Conservation (phyloP, 331 rosid species). For the Ulmus americana region DNA sequence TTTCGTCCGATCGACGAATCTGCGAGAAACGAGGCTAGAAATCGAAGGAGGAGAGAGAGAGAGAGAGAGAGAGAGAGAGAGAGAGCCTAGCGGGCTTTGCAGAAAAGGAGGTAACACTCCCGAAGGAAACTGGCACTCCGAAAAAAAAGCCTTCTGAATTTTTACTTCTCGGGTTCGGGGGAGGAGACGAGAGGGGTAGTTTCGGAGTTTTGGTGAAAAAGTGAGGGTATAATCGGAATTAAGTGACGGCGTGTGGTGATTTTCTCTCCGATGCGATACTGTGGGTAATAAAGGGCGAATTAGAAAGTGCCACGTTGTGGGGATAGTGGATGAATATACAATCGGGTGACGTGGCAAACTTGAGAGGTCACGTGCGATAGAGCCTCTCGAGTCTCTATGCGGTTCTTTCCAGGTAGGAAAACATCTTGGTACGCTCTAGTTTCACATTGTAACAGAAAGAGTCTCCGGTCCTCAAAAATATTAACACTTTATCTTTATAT, state of each 20-base stretch:
- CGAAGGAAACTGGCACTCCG: constrained; percentile 23
- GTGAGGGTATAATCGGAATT: constrained; percentile 8
- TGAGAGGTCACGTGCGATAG: constrained; percentile 20
- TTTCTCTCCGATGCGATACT: constrained; percentile 14
- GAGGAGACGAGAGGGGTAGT: constrained; percentile 11
- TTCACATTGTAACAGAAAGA: no score
- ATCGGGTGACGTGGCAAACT: constrained; percentile 17
- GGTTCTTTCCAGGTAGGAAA: no score
- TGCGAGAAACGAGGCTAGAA: constrained; percentile 16
- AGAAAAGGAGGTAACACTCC: constrained; percentile 21
- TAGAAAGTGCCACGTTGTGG: constrained; percentile 8
- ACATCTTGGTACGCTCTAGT: no score
- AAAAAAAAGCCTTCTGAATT: constrained; percentile 12
- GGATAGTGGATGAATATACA: neutral
- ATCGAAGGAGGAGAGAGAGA: constrained; percentile 9
- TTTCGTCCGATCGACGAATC: constrained; percentile 45
- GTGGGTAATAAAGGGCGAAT: constrained; percentile 9
- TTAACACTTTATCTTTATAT: no score
- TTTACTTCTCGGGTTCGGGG: constrained; percentile 15
- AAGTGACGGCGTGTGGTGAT: neutral
- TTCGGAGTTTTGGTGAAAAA: neutral
- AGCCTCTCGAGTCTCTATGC: no score
- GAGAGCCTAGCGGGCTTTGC: constrained; percentile 27
- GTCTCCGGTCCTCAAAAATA: no score
- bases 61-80: neutral